Evolutionary conservation across 495 filamentous ascomycete species (phyloP).

Genomic region (Aspergillus homomorphus): DNA sequence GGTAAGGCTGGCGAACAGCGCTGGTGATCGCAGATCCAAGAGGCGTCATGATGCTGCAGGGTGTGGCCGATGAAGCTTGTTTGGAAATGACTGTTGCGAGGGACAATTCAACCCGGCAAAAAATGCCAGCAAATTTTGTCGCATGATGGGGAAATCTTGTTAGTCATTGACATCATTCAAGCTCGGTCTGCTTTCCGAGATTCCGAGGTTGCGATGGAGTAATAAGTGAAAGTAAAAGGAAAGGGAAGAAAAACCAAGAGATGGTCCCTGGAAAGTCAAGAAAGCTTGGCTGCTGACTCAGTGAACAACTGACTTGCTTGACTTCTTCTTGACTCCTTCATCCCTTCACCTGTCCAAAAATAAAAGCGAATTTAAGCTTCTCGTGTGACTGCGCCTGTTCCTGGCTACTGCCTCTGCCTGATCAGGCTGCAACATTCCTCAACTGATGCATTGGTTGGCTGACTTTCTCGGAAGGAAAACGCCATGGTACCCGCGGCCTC

Average conservation of each 20-base stretch:
- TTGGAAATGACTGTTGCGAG: background rate
- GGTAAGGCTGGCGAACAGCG: background rate
- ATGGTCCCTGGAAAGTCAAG: background rate
- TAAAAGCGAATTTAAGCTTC: background rate
- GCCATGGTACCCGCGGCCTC: too few species aligned
- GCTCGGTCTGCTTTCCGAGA: background rate
- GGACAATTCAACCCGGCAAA: background rate
- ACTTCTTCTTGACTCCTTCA: too few species aligned
- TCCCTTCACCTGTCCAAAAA: too few species aligned
- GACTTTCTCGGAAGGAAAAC: background rate
- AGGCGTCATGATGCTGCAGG: background rate
- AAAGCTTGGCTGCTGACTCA: background rate
- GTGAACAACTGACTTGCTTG: background rate
- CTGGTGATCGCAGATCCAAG: background rate
- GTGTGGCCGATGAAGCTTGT: background rate
- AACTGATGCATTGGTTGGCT: too few species aligned
- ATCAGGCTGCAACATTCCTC: background rate
- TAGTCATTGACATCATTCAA: background rate
- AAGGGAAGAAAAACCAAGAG: background rate
- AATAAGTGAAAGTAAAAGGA: background rate
- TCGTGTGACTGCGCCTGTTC: background rate
- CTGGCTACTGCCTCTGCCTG: background rate
- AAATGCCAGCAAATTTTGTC: background rate
- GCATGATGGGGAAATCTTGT: background rate
- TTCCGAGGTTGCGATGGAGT: background rate